phyloP scores from a whole-genome alignment of 208 protist species.

The Naegleria gruberi region DNA sequence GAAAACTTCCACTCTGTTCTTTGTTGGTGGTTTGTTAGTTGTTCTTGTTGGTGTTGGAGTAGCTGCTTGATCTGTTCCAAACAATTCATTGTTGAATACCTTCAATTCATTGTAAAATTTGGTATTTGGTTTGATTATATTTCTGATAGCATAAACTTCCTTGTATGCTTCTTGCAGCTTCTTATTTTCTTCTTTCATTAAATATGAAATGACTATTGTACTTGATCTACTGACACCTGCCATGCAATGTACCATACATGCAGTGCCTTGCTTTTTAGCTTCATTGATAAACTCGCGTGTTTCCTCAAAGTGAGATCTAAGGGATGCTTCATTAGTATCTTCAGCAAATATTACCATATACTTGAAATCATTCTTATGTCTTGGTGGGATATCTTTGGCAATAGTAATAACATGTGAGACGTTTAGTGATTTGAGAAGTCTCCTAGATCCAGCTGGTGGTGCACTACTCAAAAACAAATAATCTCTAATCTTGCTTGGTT shows the following conservation, averaged over 20 bases:
- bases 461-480: not conserved
- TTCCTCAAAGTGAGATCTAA: not conserved
- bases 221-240: constrained; percentile 47
- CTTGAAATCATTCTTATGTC: constrained; percentile 9
- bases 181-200: constrained; percentile 42
- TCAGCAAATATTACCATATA: constrained; percentile 18
- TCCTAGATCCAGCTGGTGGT: not conserved
- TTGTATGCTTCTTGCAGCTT: constrained; percentile 32
- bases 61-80: not conserved
- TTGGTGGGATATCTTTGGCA: not conserved
- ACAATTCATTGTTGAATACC: not conserved
- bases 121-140: constrained; percentile 41
- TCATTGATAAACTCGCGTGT: constrained; percentile 32
- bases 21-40: not conserved
- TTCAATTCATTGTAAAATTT: not conserved
- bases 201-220: constrained; percentile 47
- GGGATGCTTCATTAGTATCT: not conserved
- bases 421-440: not conserved
- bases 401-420: constrained; percentile 4
- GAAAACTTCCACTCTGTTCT: not conserved
- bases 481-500: not conserved
- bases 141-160: constrained; percentile 28
- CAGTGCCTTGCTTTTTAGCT: constrained; percentile 8
- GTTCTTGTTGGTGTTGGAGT: not conserved
- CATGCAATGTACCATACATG: constrained; percentile 50